These are phyloP conservation scores for Coemansia sp. DNA, from an alignment of 192 early-diverging fungal genomes.

Conservation along the genomic window DNA sequence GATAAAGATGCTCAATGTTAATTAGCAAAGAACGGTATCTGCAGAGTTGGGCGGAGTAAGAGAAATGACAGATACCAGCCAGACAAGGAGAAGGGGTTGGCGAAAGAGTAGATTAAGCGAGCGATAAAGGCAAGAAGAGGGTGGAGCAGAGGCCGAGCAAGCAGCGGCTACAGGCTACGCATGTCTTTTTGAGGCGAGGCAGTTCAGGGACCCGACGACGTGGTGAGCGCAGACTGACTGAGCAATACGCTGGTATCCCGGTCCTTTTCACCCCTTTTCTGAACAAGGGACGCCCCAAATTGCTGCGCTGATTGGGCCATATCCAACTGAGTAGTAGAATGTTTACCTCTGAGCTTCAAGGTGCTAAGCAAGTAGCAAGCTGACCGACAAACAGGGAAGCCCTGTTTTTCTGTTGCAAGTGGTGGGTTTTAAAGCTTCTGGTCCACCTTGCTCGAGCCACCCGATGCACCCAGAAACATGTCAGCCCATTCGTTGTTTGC, in stretches of 20 bases:
- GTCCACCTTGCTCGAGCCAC: not conserved
- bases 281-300: not conserved
- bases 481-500: not conserved
- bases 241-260: not conserved
- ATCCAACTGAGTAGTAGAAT: conserved; percentile 6
- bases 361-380: not conserved
- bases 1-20: no score
- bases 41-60: not conserved
- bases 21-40: not conserved
- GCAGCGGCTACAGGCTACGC: not conserved
- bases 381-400: not conserved
- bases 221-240: conserved; percentile 2
- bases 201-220: not conserved
- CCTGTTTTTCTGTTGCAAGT: not conserved
- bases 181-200: conserved; percentile 1
- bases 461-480: not conserved
- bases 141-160: not conserved
- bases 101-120: not conserved
- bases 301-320: conserved; percentile 6
- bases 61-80: not conserved
- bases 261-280: conserved; percentile 1
- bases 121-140: not conserved
- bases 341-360: conserved; percentile 4
- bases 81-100: not conserved
- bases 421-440: not conserved